Percentiles rank a stretch among this genome's conserved stretches.
phyloP scores from a whole-genome alignment of 345 rosid genomes.

The Hibiscus trionum region DNA sequence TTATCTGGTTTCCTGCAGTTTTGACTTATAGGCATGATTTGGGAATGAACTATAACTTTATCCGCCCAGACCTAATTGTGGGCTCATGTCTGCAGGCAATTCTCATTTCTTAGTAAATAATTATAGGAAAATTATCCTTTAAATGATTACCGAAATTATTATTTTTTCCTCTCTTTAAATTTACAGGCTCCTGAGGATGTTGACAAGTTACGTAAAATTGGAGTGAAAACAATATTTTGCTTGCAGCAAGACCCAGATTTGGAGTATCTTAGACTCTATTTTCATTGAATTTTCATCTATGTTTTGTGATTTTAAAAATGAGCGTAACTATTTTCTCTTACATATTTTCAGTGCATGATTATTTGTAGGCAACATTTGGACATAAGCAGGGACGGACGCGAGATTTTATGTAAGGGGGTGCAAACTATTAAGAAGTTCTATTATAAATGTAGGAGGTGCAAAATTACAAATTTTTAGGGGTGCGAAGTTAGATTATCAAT shows the following conservation, averaged over 20 bases:
- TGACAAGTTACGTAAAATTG: conserved; percentile 71
- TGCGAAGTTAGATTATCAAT: no score
- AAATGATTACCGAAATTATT: background rate
- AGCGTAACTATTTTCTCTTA: background rate
- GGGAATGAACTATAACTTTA: conserved; percentile 87
- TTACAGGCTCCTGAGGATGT: conserved; percentile 75
- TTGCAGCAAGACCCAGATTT: conserved; percentile 89
- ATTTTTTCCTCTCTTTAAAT: conserved; percentile 2
- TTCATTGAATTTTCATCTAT: conserved; percentile 11
- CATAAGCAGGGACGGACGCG: no score
- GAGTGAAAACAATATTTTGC: conserved; percentile 91
- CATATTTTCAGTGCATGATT: background rate
- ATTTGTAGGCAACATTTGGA: background rate
- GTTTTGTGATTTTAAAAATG: background rate
- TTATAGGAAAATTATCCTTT: background rate
- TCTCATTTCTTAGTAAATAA: conserved; percentile 7
- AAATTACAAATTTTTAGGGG: no score
- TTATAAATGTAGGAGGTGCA: no score
- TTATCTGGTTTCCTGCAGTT: conserved; percentile 43
- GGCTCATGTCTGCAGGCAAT: conserved; percentile 94
- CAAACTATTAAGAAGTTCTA: no score
- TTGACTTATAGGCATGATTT: conserved; percentile 88
- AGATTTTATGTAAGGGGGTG: no score
- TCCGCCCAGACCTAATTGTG: conserved; percentile 81
- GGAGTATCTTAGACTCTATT: conserved; percentile 59